Percentiles rank a stretch among this genome's conserved stretches.
These are phyloP conservation scores for Paracoccidioides brasiliensis DNA, from an alignment of 2,329 filamentous ascomycete genomes.

Conservation along the genomic window DNA sequence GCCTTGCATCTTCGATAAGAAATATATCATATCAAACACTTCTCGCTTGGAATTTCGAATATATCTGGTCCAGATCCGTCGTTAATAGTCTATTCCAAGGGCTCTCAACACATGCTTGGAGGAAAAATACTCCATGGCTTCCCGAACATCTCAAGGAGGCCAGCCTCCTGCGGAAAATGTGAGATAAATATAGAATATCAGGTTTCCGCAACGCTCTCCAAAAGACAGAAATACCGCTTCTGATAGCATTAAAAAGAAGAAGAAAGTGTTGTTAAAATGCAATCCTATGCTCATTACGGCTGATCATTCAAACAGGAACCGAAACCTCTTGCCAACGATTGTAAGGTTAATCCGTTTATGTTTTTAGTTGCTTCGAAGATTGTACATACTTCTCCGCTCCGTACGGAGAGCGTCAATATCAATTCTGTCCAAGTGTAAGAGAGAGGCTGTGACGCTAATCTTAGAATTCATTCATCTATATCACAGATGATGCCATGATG, in stretches of 20 bases:
- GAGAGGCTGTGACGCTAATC: not conserved
- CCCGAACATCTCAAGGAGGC: not conserved
- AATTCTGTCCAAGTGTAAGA: not conserved
- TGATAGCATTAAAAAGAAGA: not conserved
- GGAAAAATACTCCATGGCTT: not conserved
- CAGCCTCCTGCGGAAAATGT: not conserved
- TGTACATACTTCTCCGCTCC: not conserved
- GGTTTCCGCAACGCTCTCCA: no score
- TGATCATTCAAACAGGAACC: not conserved
- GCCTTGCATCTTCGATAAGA: no score
- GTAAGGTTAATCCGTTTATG: not conserved
- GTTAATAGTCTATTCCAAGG: no score
- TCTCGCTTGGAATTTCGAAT: no score
- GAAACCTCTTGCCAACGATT: not conserved
- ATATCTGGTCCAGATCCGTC: no score
- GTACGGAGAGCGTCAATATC: not conserved
- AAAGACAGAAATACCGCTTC: not conserved
- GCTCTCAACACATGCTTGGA: no score
- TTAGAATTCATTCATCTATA: not conserved
- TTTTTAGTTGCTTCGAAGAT: not conserved
- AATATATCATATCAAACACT: no score
- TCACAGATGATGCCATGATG: slow-evolving; percentile 68
- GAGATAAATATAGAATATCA: not conserved
- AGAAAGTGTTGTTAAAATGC: no score
- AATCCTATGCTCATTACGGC: not conserved